Evolutionary conservation across 2,329 filamentous ascomycete genomes (phyloP).

Genomic region (Bipolaris sorokiniana): DNA sequence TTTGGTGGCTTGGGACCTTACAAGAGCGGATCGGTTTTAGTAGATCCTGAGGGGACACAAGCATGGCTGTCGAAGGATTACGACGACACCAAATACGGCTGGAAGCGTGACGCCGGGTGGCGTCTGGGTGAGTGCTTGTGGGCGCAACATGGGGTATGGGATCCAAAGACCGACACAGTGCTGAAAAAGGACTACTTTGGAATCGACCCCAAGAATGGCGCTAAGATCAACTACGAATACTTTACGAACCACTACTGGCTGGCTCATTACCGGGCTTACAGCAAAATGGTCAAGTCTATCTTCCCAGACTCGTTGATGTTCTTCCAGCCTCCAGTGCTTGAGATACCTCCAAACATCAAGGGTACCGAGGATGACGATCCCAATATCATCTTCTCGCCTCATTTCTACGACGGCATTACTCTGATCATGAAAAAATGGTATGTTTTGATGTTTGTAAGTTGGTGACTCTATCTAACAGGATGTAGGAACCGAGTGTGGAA

Average conservation of each 20-base stretch:
- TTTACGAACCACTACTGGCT: conserved; percentile 95
- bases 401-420: conserved; percentile 97
- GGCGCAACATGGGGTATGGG: conserved; percentile 97
- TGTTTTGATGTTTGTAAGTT: background rate
- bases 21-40: conserved; percentile 79
- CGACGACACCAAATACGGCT: conserved; percentile 87
- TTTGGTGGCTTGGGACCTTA: conserved; percentile 93
- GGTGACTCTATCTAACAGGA: conserved; percentile 18
- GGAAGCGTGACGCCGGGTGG: conserved; percentile 87
- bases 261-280: conserved; percentile 79
- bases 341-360: conserved; percentile 87
- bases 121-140: conserved; percentile 93
- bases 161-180: conserved; percentile 76
- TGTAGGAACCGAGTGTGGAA: conserved; percentile 88
- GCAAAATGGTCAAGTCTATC: conserved; percentile 73
- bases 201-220: conserved; percentile 75
- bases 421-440: conserved; percentile 96
- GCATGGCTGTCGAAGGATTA: conserved; percentile 86
- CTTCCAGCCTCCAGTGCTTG: conserved; percentile 88
- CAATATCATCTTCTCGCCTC: conserved; percentile 88
- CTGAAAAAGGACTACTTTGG: conserved; percentile 87
- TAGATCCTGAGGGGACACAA: conserved; percentile 84
- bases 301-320: conserved; percentile 86
- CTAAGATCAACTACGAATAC: conserved; percentile 76
- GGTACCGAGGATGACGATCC: conserved; percentile 87